These are phyloP conservation scores for Ampelocalamus luodianensis DNA, from an alignment of 176 grass and related monocot genomes.

Conservation along the genomic window DNA sequence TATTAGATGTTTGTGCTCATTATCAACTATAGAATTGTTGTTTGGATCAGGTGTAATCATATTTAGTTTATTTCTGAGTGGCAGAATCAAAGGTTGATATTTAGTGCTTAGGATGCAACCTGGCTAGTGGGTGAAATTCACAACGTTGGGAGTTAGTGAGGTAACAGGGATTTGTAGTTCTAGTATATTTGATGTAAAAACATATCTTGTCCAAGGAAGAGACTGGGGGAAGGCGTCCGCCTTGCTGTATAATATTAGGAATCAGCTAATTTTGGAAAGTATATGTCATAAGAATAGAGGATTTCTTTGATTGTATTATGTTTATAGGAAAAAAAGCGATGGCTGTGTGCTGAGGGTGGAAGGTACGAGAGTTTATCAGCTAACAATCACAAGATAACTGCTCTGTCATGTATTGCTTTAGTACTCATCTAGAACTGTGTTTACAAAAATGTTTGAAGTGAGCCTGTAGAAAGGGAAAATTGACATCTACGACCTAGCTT, in stretches of 20 bases:
- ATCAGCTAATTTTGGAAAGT: background rate
- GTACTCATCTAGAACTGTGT: background rate
- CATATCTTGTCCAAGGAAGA: background rate
- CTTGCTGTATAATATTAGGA: background rate
- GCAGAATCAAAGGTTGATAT: background rate
- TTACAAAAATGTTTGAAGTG: background rate
- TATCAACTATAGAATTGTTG: background rate
- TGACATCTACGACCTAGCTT: background rate
- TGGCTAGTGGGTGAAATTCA: background rate
- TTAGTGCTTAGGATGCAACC: background rate
- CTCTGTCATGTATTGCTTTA: background rate
- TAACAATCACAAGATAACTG: background rate
- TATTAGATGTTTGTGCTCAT: background rate
- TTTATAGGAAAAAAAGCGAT: background rate
- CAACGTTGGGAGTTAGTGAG: background rate
- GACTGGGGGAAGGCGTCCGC: background rate
- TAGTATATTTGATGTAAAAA: background rate
- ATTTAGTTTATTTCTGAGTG: background rate
- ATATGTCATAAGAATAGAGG: background rate
- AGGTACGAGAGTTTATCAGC: background rate
- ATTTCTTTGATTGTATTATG: background rate
- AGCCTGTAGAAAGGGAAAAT: slow-evolving; percentile 4
- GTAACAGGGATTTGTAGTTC: background rate
- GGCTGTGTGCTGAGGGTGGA: background rate
- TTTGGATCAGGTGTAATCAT: background rate